A percentile compares a stretch with the other conserved stretches of the same genome.
Evolutionary conservation across 257 asterid species (phyloP).

Genomic region (Solanum piurae): DNA sequence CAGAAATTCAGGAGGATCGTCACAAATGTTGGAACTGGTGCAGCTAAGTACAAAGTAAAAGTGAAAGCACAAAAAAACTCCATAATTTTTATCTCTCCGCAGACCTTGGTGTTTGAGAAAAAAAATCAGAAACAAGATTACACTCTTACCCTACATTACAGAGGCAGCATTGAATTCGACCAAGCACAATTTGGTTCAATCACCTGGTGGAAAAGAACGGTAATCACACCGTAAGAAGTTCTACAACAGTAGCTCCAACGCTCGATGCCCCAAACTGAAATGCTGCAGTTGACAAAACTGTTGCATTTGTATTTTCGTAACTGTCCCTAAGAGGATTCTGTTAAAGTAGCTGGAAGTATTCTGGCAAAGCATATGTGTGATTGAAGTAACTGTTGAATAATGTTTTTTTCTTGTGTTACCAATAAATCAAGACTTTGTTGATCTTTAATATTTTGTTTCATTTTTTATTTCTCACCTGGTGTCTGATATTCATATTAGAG

Average conservation of each 20-base stretch:
- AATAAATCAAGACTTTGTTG: too few relatives aligned
- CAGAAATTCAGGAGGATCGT: too few relatives aligned
- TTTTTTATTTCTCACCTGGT: too few relatives aligned
- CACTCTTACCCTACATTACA: background rate
- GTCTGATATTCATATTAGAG: too few relatives aligned
- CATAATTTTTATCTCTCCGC: background rate
- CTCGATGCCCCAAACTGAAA: background rate
- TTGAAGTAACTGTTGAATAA: background rate
- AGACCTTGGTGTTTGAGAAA: background rate
- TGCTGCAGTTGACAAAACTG: background rate
- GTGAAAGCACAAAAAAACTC: background rate
- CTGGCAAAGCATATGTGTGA: background rate
- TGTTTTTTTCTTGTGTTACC: background rate
- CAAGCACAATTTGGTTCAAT: background rate
- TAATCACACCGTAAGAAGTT: background rate
- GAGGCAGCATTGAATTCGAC: background rate
- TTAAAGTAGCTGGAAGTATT: background rate
- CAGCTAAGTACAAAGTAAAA: background rate
- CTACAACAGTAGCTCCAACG: background rate
- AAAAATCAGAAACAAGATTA: constrained; percentile 2
- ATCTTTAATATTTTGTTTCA: too few relatives aligned
- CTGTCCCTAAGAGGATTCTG: background rate
- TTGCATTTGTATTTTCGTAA: background rate
- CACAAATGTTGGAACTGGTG: too few relatives aligned
- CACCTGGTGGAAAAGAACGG: background rate